Evolutionary conservation across 441 rosid species (phyloP).

Genomic region (Gossypium schwendimanii): DNA sequence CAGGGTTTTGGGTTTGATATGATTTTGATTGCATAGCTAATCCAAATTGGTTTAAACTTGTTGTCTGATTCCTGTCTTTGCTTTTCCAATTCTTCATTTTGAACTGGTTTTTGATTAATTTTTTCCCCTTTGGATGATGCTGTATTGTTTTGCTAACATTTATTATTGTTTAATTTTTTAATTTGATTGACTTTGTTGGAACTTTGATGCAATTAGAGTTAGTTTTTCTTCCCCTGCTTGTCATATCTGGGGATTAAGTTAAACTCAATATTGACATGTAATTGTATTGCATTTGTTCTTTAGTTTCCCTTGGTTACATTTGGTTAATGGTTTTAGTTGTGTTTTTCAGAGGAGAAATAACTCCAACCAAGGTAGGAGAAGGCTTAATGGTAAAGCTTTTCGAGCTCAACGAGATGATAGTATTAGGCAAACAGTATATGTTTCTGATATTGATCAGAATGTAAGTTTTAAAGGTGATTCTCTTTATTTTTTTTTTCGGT

Average conservation of each 20-base stretch:
- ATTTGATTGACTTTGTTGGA: not conserved
- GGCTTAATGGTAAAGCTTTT: slow-evolving; percentile 44
- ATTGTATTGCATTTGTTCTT: not conserved
- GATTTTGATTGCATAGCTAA: not conserved
- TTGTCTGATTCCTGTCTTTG: not conserved
- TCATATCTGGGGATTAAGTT: not conserved
- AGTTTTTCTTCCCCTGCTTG: not conserved
- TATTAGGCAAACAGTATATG: slow-evolving; percentile 61
- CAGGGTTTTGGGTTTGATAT: slow-evolving; percentile 3
- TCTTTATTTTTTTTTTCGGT: not conserved
- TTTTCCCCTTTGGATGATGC: not conserved
- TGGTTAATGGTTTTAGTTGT: slow-evolving; percentile 9
- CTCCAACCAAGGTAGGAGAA: slow-evolving; percentile 45
- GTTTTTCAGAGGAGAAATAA: slow-evolving; percentile 44
- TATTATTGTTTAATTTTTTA: slow-evolving; percentile 5
- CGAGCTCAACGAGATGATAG: slow-evolving; percentile 63
- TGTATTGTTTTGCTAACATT: not conserved
- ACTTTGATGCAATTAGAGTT: not conserved
- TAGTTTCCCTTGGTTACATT: slow-evolving; percentile 4
- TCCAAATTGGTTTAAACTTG: not conserved
- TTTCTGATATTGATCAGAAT: slow-evolving; percentile 67
- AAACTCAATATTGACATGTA: not conserved
- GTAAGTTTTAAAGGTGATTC: slow-evolving; percentile 33
- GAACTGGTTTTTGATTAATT: not conserved
- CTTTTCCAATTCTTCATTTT: not conserved